Conservation (phyloP, 495 filamentous ascomycete species). For the Rostrohypoxylon terebratum region DNA sequence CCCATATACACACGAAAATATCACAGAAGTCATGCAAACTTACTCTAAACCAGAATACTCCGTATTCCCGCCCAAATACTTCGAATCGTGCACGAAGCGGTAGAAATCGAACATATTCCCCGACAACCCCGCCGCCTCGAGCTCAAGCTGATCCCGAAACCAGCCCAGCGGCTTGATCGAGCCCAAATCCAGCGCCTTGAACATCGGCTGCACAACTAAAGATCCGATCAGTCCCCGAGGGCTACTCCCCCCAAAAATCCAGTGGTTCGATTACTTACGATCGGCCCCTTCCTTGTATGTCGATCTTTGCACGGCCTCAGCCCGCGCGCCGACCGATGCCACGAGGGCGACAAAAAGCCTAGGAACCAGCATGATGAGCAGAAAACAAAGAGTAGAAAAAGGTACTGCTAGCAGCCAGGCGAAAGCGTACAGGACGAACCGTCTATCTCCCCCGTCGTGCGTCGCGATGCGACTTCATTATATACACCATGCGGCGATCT, state of each 20-base stretch:
- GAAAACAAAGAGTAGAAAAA: not conserved
- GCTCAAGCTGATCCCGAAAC: conserved; percentile 67
- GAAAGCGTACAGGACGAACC: not conserved
- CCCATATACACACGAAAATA: not conserved
- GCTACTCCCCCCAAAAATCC: not conserved
- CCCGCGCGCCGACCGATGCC: conserved; percentile 6
- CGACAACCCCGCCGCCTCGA: conserved; percentile 67
- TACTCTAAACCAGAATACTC: conserved; percentile 69
- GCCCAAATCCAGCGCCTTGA: conserved; percentile 66
- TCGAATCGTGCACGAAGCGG: conserved; percentile 64
- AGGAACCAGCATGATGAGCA: conserved; percentile 10
- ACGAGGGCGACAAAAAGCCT: conserved; percentile 11
- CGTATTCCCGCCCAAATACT: conserved; percentile 58
- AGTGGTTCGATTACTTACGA: conserved; percentile 18
- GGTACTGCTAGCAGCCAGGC: not conserved
- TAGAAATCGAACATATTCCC: conserved; percentile 74
- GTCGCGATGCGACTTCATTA: not conserved
- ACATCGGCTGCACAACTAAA: conserved; percentile 40
- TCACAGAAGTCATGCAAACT: not conserved
- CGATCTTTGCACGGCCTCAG: conserved; percentile 15
- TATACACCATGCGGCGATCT: conserved; percentile 1
- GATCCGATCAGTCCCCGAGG: not conserved
- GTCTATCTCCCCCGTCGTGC: not conserved
- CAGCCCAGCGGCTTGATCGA: conserved; percentile 69
- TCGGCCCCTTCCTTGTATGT: conserved; percentile 12